Conservation (phyloP, 2,329 filamentous ascomycete genomes). For the Fusarium protoensiforme region DNA sequence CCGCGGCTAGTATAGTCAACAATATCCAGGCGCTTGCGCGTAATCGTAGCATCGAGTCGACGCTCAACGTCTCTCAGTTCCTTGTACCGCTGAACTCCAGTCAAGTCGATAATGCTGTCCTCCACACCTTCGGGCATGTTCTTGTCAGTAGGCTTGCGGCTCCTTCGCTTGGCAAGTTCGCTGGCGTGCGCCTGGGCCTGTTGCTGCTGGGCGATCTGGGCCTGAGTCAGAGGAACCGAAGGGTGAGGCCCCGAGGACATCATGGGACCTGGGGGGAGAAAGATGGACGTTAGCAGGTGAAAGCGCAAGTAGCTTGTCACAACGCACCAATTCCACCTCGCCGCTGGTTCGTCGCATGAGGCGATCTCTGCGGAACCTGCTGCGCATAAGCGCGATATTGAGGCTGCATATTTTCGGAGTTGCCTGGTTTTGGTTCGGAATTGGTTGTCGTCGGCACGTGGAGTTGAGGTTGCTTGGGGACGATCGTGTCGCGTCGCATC, state of each 20-base stretch:
- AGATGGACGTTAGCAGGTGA: slow-evolving; percentile 16
- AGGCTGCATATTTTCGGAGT: slow-evolving; percentile 58
- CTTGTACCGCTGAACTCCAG: slow-evolving; percentile 84
- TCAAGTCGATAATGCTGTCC: slow-evolving; percentile 78
- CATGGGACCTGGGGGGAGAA: slow-evolving; percentile 59
- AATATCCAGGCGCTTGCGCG: slow-evolving; percentile 92
- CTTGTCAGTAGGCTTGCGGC: slow-evolving; percentile 92
- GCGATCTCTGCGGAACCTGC: slow-evolving; percentile 61
- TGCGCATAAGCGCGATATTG: slow-evolving; percentile 64
- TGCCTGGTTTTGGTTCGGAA: slow-evolving; percentile 10
- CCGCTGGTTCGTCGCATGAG: slow-evolving; percentile 60
- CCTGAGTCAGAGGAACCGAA: slow-evolving; percentile 62
- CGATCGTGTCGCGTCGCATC: slow-evolving; percentile 44
- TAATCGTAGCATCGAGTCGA: slow-evolving; percentile 90
- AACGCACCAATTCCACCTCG: slow-evolving; percentile 65
- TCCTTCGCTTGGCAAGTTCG: slow-evolving; percentile 81
- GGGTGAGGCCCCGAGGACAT: slow-evolving; percentile 65
- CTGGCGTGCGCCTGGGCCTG: slow-evolving; percentile 64
- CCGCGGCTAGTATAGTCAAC: slow-evolving; percentile 82
- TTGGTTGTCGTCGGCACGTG: slow-evolving; percentile 21
- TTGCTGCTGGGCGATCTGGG: slow-evolving; percentile 64
- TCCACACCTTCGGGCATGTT: slow-evolving; percentile 92
- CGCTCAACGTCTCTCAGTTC: slow-evolving; percentile 88
- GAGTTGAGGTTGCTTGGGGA: slow-evolving; percentile 20
- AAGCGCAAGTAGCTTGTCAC: background rate